These are phyloP conservation scores for Oryza nivara DNA, from an alignment of 176 grass and related monocot species.

Conservation along the genomic window DNA sequence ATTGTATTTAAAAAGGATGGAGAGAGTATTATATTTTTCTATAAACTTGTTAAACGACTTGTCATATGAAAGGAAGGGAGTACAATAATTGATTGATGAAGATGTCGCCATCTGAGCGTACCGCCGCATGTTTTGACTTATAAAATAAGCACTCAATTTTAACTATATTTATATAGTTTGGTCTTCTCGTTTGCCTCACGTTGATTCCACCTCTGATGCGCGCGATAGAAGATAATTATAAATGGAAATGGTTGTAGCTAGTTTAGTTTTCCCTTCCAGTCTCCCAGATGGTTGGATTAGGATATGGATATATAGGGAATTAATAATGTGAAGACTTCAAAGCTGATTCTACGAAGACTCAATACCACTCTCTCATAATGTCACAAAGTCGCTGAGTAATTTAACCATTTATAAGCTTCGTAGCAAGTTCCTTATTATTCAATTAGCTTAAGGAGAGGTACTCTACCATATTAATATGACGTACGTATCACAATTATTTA, in stretches of 20 bases:
- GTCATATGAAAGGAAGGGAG: too few relatives aligned
- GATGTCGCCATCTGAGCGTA: neutral
- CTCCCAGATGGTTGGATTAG: neutral
- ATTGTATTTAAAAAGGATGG: too few relatives aligned
- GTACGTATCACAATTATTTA: neutral
- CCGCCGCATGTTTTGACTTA: neutral
- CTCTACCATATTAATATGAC: too few relatives aligned
- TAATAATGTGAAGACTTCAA: neutral
- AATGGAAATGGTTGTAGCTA: neutral
- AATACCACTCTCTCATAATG: neutral
- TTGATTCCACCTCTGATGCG: neutral
- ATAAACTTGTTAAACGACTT: too few relatives aligned
- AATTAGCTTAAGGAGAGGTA: neutral
- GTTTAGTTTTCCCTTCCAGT: neutral
- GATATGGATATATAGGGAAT: too few relatives aligned
- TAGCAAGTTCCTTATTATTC: neutral
- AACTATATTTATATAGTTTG: neutral
- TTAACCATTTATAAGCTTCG: neutral
- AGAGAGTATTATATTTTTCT: too few relatives aligned
- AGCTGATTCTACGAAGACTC: neutral
- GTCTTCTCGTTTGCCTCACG: neutral
- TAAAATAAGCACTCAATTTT: neutral
- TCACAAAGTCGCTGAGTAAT: neutral
- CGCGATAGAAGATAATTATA: neutral
- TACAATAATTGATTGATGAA: neutral